These are phyloP conservation scores for Calonectria fujianensis DNA, from an alignment of 2,329 filamentous ascomycete genomes.

Conservation along the genomic window DNA sequence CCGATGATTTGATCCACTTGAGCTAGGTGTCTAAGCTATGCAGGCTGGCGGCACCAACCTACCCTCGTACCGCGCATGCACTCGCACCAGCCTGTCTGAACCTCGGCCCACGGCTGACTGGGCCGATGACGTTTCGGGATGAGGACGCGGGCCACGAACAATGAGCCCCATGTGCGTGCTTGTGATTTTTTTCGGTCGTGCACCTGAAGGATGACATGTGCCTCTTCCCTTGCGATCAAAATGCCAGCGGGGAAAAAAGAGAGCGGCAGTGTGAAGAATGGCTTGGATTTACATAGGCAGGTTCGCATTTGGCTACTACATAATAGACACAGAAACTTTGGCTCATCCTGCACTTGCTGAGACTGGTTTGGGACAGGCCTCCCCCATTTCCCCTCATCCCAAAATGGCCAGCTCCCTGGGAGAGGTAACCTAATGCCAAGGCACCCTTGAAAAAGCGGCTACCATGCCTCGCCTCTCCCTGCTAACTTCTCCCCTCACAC, in stretches of 20 bases:
- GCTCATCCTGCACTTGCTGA: background rate
- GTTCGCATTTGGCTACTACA: background rate
- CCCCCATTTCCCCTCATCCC: constrained; percentile 25
- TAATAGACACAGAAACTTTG: too few relatives aligned
- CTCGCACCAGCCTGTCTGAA: constrained; percentile 43
- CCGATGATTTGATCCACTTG: background rate
- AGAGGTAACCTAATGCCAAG: constrained; percentile 6
- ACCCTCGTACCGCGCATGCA: constrained; percentile 1
- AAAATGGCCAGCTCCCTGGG: constrained; percentile 13
- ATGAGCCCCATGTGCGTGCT: constrained; percentile 3
- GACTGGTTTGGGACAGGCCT: background rate
- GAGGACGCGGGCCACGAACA: constrained; percentile 17
- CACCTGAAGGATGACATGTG: background rate
- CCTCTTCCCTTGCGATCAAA: background rate
- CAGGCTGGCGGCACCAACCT: background rate
- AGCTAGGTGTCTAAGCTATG: background rate
- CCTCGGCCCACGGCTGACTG: constrained; percentile 55
- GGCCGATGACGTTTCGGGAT: constrained; percentile 50
- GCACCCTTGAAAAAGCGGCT: constrained; percentile 20
- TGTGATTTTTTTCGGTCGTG: constrained; percentile 3
- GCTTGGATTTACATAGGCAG: background rate
- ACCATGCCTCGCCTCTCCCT: constrained; percentile 6
- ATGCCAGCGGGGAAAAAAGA: background rate
- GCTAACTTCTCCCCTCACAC: constrained; percentile 10
- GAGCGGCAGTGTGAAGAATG: too few relatives aligned